These are phyloP conservation scores for Pseudogymnoascus sp. DNA, from an alignment of 2,329 filamentous ascomycete genomes.

Conservation along the genomic window DNA sequence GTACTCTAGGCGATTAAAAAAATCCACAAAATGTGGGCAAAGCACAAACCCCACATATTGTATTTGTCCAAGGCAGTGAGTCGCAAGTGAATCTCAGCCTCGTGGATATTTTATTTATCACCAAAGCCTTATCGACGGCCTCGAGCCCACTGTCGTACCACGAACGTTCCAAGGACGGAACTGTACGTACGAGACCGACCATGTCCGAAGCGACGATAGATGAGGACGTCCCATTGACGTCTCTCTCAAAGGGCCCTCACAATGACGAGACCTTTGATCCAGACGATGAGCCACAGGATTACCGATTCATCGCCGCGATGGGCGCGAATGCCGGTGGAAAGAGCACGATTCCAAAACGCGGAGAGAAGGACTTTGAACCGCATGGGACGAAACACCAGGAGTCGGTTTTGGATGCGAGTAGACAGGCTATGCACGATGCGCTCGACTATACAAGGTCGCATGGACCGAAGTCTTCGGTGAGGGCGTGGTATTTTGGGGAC, in stretches of 20 bases:
- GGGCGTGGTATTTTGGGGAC: constrained; percentile 69
- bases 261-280: constrained; percentile 49
- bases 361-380: constrained; percentile 95
- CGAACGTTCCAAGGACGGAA: not conserved
- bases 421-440: constrained; percentile 82
- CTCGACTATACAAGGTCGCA: constrained; percentile 72
- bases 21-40: not conserved
- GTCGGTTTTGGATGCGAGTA: constrained; percentile 68
- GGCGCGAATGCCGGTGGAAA: constrained; percentile 40
- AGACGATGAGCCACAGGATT: constrained; percentile 81
- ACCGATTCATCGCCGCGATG: constrained; percentile 59
- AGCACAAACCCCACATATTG: not conserved
- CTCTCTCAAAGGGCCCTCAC: constrained; percentile 14
- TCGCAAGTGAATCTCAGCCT: not conserved
- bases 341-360: constrained; percentile 70
- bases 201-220: constrained; percentile 15
- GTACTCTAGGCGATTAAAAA: not conserved
- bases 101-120: constrained; percentile 3
- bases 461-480: constrained; percentile 53
- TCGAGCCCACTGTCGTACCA: not conserved
- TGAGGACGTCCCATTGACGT: constrained; percentile 28
- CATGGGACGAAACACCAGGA: constrained; percentile 81
- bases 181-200: not conserved
- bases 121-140: not conserved
- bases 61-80: not conserved